Evolutionary conservation across 2,329 filamentous ascomycete species (phyloP).

Genomic region (Leptoxyphium fumago): DNA sequence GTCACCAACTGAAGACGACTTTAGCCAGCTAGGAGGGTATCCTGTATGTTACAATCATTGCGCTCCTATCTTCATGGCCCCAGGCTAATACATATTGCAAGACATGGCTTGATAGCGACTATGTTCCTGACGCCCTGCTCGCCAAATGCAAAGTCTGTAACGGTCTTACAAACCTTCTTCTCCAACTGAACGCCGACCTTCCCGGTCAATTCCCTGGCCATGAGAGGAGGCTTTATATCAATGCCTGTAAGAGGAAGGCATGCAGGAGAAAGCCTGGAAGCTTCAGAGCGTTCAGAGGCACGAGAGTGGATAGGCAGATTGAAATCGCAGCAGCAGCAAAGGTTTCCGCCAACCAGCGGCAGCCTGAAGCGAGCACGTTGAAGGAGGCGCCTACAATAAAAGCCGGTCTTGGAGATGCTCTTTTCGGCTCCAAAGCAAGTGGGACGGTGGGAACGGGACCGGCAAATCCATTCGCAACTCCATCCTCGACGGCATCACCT

Average conservation of each 20-base stretch:
- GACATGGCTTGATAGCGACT: constrained; percentile 70
- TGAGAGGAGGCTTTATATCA: constrained; percentile 76
- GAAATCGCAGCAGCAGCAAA: constrained; percentile 1
- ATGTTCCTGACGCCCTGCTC: constrained; percentile 57
- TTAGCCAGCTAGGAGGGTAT: constrained; percentile 75
- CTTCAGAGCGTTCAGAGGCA: constrained; percentile 58
- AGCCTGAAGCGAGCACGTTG: constrained; percentile 6
- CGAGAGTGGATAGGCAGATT: constrained; percentile 31
- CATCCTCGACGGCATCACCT: constrained; percentile 30
- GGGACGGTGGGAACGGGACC: constrained; percentile 9
- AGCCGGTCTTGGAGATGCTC: constrained; percentile 42
- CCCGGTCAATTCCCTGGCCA: constrained; percentile 76
- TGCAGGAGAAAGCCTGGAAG: constrained; percentile 76
- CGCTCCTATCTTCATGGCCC: neutral
- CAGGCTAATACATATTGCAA: constrained; percentile 21
- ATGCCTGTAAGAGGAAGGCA: constrained; percentile 60
- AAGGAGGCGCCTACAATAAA: constrained; percentile 5
- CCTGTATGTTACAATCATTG: constrained; percentile 51
- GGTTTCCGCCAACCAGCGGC: constrained; percentile 1
- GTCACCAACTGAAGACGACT: constrained; percentile 63
- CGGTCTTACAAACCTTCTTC: constrained; percentile 63
- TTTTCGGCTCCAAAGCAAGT: constrained; percentile 50
- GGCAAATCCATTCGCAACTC: constrained; percentile 49
- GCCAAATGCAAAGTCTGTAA: constrained; percentile 83
- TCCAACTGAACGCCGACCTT: constrained; percentile 84